Percentiles rank a stretch among this genome's conserved stretches.
Conservation (phyloP, 352 stramenopile genomes). For the Saprolegnia parasitica region DNA sequence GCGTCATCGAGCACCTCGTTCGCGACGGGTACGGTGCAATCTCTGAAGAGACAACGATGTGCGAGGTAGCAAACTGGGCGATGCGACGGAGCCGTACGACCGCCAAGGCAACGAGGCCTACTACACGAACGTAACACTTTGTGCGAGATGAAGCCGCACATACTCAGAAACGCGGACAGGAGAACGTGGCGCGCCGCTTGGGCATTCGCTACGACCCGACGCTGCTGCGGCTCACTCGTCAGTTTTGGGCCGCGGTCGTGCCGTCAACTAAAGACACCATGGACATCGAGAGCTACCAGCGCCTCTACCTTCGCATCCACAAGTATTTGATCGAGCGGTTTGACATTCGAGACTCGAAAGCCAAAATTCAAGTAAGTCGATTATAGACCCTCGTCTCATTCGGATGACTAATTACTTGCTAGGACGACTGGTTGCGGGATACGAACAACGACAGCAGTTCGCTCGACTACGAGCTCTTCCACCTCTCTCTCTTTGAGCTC, state of each 20-base stretch:
- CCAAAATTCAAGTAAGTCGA: conserved; percentile 31
- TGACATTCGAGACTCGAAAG: conserved; percentile 54
- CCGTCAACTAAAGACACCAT: conserved; percentile 34
- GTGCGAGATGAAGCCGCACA: neutral
- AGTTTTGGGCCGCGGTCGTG: conserved; percentile 50
- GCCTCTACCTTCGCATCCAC: conserved; percentile 68
- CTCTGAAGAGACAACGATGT: conserved; percentile 45
- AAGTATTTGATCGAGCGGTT: conserved; percentile 72
- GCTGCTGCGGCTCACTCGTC: conserved; percentile 64
- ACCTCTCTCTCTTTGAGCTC: conserved; percentile 80
- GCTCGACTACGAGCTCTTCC: conserved; percentile 66
- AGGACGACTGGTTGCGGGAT: conserved; percentile 65
- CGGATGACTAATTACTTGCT: neutral
- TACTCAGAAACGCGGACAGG: conserved; percentile 31
- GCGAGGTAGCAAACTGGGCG: neutral
- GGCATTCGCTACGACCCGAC: conserved; percentile 49
- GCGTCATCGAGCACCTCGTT: conserved; percentile 18
- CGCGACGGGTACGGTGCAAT: conserved; percentile 20
- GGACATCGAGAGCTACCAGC: conserved; percentile 50
- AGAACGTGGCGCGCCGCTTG: conserved; percentile 59
- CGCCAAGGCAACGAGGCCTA: conserved; percentile 68
- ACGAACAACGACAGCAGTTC: conserved; percentile 31
- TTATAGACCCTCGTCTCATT: no score
- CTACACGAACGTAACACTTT: conserved; percentile 52
- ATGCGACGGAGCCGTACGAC: conserved; percentile 35